Base-by-base conservation (phyloP, 2,329 filamentous ascomycete species). In the Metarhizium brunneum region DNA sequence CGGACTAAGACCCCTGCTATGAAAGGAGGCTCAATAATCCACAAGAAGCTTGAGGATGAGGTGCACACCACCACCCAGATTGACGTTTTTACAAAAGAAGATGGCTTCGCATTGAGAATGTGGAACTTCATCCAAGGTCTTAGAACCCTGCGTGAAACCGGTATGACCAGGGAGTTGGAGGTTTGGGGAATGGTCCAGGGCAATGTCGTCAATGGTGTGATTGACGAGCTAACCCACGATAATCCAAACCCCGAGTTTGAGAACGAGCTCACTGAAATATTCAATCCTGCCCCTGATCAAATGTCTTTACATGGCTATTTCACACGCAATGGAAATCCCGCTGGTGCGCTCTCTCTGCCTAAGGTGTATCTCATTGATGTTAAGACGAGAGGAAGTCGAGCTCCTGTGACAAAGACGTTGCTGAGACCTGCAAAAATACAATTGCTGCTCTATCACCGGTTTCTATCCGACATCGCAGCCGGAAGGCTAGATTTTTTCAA, bases 111-210 rank as follows among this genome's bases (percentile, higher is more conserved):
- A 0, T 69, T 97, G 57, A 79, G 84, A 57, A 78, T 97, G 50
- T 97, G 92, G 91, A 97, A 97, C 68, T 78, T 94, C 10, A 87
- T 96, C 38, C 89, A 95, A 65, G 91, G 92, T 0, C 66, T 97
- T 52, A 82, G 88, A 18, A 90, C 85, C 1, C 72, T 92, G 54
- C 78, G 86, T 5, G 81, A 87, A 13, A 85, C 78, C 1, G 88
- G 89, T 3, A 73, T 86, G 56, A 91, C 89, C 2, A 77, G 89
- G 18, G 88, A 92, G 69, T 68, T 92, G 30, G 86, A 91, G 63
- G 79, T 97, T 3, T 96, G 92, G 90, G 94, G 92, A 0, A 73
- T 87, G 13, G 69, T 96, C 2, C 85, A 94, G 56, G 90, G 87
- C 1, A 82, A 95, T 63, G 76, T 96, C 25, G 84, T 97, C 57